These are phyloP conservation scores for Apiospora phragmitis DNA, from an alignment of 2,329 filamentous ascomycete genomes.

Conservation along the genomic window DNA sequence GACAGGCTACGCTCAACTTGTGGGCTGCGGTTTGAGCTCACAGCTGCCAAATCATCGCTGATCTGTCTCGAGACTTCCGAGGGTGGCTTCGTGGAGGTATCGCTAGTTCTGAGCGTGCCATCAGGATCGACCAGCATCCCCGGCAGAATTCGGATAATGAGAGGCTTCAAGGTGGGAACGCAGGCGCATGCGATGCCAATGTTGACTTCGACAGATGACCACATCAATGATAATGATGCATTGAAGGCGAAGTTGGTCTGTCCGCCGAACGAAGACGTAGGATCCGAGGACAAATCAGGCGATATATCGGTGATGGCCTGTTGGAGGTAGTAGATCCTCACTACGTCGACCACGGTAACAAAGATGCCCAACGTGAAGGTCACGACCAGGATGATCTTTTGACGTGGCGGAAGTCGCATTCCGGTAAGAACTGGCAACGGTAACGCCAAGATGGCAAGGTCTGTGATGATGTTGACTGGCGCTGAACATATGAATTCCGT, in stretches of 20 bases:
- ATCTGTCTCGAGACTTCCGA: constrained; percentile 23
- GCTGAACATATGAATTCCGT: constrained; percentile 73
- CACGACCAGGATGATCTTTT: constrained; percentile 83
- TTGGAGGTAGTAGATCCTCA: constrained; percentile 88
- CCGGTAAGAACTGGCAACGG: constrained; percentile 86
- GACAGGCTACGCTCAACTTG: constrained; percentile 15
- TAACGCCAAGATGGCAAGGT: constrained; percentile 82
- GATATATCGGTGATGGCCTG: constrained; percentile 57
- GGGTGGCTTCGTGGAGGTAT: constrained; percentile 28
- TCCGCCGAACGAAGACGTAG: constrained; percentile 49
- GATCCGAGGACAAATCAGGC: constrained; percentile 35
- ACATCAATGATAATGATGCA: constrained; percentile 85
- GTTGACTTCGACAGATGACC: constrained; percentile 90
- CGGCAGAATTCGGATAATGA: constrained; percentile 68
- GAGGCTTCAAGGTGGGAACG: constrained; percentile 87
- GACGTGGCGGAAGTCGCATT: constrained; percentile 80
- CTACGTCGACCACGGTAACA: constrained; percentile 82
- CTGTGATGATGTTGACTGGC: constrained; percentile 89
- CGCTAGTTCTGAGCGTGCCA: constrained; percentile 37
- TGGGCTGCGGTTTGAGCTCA: constrained; percentile 6
- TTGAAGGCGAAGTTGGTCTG: constrained; percentile 66
- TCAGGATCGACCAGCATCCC: constrained; percentile 55
- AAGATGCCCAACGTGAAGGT: constrained; percentile 89
- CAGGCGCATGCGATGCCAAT: constrained; percentile 88
- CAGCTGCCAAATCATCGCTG: constrained; percentile 23